Base-by-base conservation (phyloP, 2,329 filamentous ascomycete species). In the Colletotrichum shisoi region DNA sequence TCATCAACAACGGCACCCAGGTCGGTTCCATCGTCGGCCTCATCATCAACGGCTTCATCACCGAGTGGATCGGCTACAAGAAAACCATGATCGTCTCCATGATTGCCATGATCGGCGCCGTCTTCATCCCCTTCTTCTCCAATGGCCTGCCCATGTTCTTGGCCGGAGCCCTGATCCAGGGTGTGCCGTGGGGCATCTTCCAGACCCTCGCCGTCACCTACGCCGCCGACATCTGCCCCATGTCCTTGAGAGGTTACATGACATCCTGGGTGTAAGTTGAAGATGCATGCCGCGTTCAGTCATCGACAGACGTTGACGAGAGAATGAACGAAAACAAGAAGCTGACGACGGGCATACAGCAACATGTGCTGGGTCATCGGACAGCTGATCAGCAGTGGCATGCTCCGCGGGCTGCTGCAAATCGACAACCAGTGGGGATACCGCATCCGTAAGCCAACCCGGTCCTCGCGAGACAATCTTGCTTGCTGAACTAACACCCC, bases 11-110 rank as follows among this genome's bases (percentile, higher is more conserved):
- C 44, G 82, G 77, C 1, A 75, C 79, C 0, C 73, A 77, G 17
- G 78, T 82, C 9, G 84, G 84, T 4, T 77, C 79, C 15, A 82
- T 87, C 21, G 62, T 85, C 3, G 84, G 84, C 1, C 76, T 83
- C 3, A 74, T 83, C 11, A 66, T 83, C 24, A 82, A 82, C 63
- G 84, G 84, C 3, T 77, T 77, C 58, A 70, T 84, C 12, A 78
- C 81, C 15, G 77, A 83, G 42, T 74, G 76, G 17, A 79, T 75
- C 39, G 82, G 82, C 0, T 81, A 82, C 57, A 76, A 79, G 37
- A 75, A 77, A 67, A 80, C 80, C 0, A 77, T 85, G 66, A 74
- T 85, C 9, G 77, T 72, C 0, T 76, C 80, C 0, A 72, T 86
- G 42, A 62, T 76, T 0, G 46, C 72, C 68, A 70, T 82, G 74